Percentiles rank a stretch among this genome's conserved stretches.
phyloP scores from a whole-genome alignment of 108 stramenopile species.

The Hondaea fermentalgiana region DNA sequence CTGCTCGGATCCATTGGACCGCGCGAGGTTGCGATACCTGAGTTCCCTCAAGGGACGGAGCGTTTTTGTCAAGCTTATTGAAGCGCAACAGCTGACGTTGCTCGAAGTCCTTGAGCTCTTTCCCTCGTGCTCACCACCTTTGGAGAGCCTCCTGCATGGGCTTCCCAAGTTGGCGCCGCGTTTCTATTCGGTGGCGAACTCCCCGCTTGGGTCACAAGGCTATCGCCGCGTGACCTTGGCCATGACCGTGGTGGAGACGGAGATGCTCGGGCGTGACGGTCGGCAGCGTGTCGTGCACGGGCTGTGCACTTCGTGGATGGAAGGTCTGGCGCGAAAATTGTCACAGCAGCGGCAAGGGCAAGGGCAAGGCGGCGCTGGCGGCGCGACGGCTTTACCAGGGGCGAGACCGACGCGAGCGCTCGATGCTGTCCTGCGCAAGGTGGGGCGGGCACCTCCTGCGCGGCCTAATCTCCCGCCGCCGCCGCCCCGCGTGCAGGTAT shows the following conservation, averaged over 20 bases:
- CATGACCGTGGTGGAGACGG: slow-evolving; percentile 66
- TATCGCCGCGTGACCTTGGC: slow-evolving; percentile 54
- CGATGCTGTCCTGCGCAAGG: neutral
- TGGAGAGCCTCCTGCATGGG: slow-evolving; percentile 59
- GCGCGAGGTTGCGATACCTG: slow-evolving; percentile 48
- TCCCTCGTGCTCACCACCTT: slow-evolving; percentile 64
- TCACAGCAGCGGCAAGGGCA: neutral
- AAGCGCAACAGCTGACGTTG: slow-evolving; percentile 54
- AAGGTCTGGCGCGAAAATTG: slow-evolving; percentile 28
- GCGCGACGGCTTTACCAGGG: neutral
- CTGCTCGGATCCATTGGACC: slow-evolving; percentile 52
- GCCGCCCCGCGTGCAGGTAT: slow-evolving; percentile 54
- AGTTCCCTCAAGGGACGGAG: slow-evolving; percentile 35
- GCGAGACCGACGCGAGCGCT: neutral
- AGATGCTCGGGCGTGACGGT: neutral
- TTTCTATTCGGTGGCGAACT: slow-evolving; percentile 80
- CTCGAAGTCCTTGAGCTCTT: slow-evolving; percentile 73
- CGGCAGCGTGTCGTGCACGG: neutral
- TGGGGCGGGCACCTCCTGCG: neutral
- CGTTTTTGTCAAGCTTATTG: neutral
- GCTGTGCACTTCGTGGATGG: slow-evolving; percentile 62
- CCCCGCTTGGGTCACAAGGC: slow-evolving; percentile 56
- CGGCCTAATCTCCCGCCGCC: neutral
- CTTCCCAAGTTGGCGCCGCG: slow-evolving; percentile 70
- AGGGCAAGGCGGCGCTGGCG: slow-evolving; percentile 29